Evolutionary conservation across 371 early-diverging fungal species (phyloP).

Genomic region (Syncephalastrum contaminatum): DNA sequence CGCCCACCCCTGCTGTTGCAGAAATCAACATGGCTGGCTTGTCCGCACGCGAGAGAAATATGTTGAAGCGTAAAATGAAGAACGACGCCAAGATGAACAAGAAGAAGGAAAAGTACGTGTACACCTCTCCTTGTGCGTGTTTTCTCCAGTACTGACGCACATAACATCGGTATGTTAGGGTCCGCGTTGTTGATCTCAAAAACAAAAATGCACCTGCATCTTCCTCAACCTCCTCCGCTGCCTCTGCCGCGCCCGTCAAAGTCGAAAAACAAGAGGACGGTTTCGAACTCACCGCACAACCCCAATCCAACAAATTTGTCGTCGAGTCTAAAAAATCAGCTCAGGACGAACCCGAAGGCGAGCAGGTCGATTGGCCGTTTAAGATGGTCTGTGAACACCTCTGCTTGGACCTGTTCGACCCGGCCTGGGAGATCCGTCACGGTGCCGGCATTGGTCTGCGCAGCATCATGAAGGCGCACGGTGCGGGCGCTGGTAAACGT

Average conservation of each 20-base stretch:
- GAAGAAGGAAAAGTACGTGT: conserved; percentile 69
- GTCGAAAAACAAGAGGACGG: conserved; percentile 45
- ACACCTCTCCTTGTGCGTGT: background rate
- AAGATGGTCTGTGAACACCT: conserved; percentile 88
- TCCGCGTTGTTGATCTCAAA: conserved; percentile 47
- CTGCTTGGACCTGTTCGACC: conserved; percentile 88
- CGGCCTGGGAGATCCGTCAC: conserved; percentile 94
- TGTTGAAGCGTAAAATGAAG: conserved; percentile 86
- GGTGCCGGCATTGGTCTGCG: conserved; percentile 95
- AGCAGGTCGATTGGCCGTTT: conserved; percentile 84
- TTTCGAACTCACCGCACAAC: conserved; percentile 70
- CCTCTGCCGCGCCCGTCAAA: conserved; percentile 48
- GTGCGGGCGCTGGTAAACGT: conserved; percentile 78
- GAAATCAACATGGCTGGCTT: conserved; percentile 78
- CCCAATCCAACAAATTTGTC: conserved; percentile 69
- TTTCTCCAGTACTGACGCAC: background rate
- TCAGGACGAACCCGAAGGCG: conserved; percentile 19
- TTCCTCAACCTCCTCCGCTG: no score
- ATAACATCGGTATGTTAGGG: conserved; percentile 21
- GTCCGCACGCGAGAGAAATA: conserved; percentile 89
- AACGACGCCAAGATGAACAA: conserved; percentile 75
- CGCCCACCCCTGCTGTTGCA: conserved; percentile 43
- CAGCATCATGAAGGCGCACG: conserved; percentile 85
- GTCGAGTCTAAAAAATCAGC: conserved; percentile 67
- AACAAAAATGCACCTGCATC: conserved; percentile 23